Conservation (phyloP, 305 asterid species). For the Rubia tinctorum region DNA sequence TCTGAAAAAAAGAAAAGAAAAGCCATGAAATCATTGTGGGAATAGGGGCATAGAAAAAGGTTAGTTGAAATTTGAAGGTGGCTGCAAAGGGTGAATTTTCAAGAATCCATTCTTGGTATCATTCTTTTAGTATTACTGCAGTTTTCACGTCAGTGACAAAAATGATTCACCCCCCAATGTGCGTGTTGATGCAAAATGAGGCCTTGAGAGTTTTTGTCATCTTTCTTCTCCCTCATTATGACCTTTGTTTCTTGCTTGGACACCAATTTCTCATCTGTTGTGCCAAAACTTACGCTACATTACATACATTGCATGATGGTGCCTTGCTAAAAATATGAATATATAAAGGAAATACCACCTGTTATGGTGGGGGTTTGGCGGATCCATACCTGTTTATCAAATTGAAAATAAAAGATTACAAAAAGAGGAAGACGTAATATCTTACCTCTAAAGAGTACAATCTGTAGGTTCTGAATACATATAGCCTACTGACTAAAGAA, state of each 20-base stretch:
- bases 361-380: no score
- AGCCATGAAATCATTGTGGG: not conserved
- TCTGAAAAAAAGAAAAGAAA: not conserved
- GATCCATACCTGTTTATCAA: no score
- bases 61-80: no score
- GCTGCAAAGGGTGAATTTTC: not conserved
- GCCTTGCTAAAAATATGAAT: no score
- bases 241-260: not conserved
- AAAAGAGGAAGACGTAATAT: no score
- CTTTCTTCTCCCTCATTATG: not conserved
- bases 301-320: not conserved
- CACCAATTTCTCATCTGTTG: slow-evolving; percentile 12
- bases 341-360: no score
- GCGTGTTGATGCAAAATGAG: not conserved
- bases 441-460: no score
- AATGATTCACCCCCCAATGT: not conserved
- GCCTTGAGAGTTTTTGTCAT: slow-evolving; percentile 16
- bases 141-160: slow-evolving; percentile 3
- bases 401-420: no score
- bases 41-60: no score
- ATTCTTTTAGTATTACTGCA: slow-evolving; percentile 7
- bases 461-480: no score
- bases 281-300: slow-evolving; percentile 1
- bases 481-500: no score
- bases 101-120: not conserved